Conservation (phyloP, 768 basidiomycete genomes). For the Gloeophyllum trabeum region DNA sequence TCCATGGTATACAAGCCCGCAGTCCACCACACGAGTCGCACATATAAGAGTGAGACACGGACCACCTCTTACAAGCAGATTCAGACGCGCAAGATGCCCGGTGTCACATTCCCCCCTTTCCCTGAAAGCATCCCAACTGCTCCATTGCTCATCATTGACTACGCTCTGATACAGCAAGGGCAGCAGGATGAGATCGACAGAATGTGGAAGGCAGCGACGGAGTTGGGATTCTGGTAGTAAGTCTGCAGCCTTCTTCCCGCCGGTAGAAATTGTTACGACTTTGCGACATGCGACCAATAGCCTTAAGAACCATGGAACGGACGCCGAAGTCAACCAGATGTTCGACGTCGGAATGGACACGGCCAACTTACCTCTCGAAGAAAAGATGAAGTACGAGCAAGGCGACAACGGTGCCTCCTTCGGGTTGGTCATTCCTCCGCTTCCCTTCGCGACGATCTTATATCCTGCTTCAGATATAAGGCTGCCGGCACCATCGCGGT, state of each 20-base stretch:
- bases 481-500: conserved; percentile 43
- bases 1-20: too few relatives aligned
- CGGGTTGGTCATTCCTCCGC: conserved; percentile 13
- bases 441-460: neutral
- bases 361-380: conserved; percentile 26
- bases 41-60: too few relatives aligned
- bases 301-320: conserved; percentile 30
- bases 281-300: conserved; percentile 10
- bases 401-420: conserved; percentile 26
- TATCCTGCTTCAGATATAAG: conserved; percentile 12
- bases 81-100: conserved; percentile 26
- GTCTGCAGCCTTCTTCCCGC: conserved; percentile 10
- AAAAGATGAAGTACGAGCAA: conserved; percentile 29
- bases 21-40: too few relatives aligned
- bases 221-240: conserved; percentile 45
- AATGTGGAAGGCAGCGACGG: conserved; percentile 35
- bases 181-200: conserved; percentile 26
- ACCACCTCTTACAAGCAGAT: too few relatives aligned
- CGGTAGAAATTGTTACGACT: neutral
- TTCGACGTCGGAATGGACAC: conserved; percentile 26
- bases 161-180: conserved; percentile 20
- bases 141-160: conserved; percentile 36
- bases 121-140: conserved; percentile 31
- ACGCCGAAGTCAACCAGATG: conserved; percentile 21
- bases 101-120: conserved; percentile 25